Evolutionary conservation across 129 eudicot genomes (phyloP).

Genomic region (Dittrichia graveolens): DNA sequence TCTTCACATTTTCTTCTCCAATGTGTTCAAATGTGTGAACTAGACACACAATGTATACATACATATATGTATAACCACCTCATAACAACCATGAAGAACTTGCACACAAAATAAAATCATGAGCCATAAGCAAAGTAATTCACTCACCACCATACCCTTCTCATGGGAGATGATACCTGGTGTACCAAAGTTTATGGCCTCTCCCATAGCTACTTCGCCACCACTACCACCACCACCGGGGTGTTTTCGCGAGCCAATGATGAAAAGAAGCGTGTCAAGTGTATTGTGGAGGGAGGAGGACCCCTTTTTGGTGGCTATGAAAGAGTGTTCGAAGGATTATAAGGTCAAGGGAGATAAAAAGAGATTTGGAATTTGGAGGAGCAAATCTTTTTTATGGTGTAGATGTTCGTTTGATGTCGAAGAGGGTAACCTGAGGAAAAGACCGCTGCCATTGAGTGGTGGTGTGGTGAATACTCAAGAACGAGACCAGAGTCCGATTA

Average conservation of each 20-base stretch:
- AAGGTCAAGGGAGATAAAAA: slow-evolving; percentile 28
- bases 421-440: slow-evolving; percentile 39
- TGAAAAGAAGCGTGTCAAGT: slow-evolving; percentile 35
- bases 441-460: slow-evolving; percentile 19
- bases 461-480: slow-evolving; percentile 37
- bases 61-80: slow-evolving; percentile 23
- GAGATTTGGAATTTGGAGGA: slow-evolving; percentile 29
- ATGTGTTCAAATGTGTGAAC: slow-evolving; percentile 14
- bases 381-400: slow-evolving; percentile 47
- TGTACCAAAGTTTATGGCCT: slow-evolving; percentile 44
- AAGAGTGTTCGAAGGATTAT: slow-evolving; percentile 45
- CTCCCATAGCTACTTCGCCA: slow-evolving; percentile 22
- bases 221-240: slow-evolving; percentile 30
- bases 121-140: slow-evolving; percentile 40
- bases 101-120: slow-evolving; percentile 23
- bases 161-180: slow-evolving; percentile 71
- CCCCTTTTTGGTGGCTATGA: slow-evolving; percentile 59
- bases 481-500: slow-evolving; percentile 25
- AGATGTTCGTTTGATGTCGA: slow-evolving; percentile 50
- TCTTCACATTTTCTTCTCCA: slow-evolving; percentile 33
- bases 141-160: slow-evolving; percentile 46
- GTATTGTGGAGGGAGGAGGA: slow-evolving; percentile 50
- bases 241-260: slow-evolving; percentile 26
- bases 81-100: neutral
- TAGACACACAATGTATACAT: slow-evolving; percentile 15